Evolutionary conservation across 768 basidiomycete genomes (phyloP), one percentile per base, ranked within the genome.

Genomic region (Amanita brunnescens): DNA sequence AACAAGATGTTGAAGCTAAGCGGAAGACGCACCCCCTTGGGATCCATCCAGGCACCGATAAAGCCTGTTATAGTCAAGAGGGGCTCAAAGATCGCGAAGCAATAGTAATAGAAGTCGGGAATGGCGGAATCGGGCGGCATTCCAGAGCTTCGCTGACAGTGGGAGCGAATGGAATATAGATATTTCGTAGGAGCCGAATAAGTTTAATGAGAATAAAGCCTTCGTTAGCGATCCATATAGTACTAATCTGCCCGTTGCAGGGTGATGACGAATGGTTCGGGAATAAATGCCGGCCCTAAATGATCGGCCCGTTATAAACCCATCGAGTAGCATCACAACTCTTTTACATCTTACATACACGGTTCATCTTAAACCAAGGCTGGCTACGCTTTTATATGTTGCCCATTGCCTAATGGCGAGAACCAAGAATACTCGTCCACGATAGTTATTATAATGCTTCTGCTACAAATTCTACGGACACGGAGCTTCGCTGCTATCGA

Each of bases 401-500:
- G 73, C 59, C 68, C 58, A 61, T 64, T 64, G 72, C 83, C 73
- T 80, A 87, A 90, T 89, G 86, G 86, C 80, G 74, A 76, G 72
- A 80, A 84, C 81, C 84, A 64, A 87, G 80, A 88, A 32, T 12
- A 65, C 62, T 68, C 67, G 67, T 55, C 67, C 61, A 69, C 64
- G 80, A 77, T 70, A 76, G 78, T 78, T 44, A 79, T n/a, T n/a
- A 80, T 85, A 88, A 88, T 89, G 85, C 85, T 74, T 67, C 53
- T 58, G 53, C 53, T 60, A 61, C 62, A 56, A 52, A 54, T 60
- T 55, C 49, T 55, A 54, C 51, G 56, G 57, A 57, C n/a, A 8
- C 4, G 52, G 69, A 67, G 75, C 77, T 79, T 79, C 78, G 77
- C 78, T 76, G 75, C 72, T 69, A 69, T 75, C 76, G 70, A 59